Conservation (phyloP, 768 basidiomycete genomes). For the Neoboletus brunneissimus region DNA sequence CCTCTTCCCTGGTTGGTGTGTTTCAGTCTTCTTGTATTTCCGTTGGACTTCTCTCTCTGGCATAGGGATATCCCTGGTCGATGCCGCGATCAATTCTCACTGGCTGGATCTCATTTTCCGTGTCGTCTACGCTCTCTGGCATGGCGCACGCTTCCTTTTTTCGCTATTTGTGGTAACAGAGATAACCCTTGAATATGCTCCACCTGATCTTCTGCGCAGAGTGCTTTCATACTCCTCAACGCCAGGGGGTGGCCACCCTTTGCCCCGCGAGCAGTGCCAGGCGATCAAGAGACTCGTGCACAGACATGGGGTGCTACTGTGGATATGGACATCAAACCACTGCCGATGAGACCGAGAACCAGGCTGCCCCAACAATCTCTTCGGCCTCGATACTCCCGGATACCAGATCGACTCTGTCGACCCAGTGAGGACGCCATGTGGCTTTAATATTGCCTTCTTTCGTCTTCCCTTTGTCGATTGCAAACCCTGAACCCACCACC, state of each 20-base stretch:
- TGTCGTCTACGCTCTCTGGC: constrained; percentile 29
- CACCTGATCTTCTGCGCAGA: constrained; percentile 28
- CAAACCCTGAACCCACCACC: constrained; percentile 8
- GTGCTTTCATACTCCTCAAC: constrained; percentile 35
- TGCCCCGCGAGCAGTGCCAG: not conserved
- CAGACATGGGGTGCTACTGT: not conserved
- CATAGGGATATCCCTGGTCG: constrained; percentile 11
- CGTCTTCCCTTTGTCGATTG: not conserved
- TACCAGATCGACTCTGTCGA: constrained; percentile 46
- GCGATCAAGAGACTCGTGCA: not conserved
- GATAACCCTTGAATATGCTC: not conserved
- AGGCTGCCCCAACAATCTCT: constrained; percentile 7
- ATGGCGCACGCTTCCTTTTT: constrained; percentile 30
- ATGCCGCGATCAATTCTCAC: constrained; percentile 24
- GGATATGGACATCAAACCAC: constrained; percentile 9
- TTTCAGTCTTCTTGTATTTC: not conserved
- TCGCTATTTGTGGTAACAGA: constrained; percentile 44
- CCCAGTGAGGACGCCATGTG: constrained; percentile 15
- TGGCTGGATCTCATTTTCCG: constrained; percentile 26
- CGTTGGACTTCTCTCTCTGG: not conserved
- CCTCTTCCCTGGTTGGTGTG: constrained; percentile 25
- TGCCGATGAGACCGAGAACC: not conserved
- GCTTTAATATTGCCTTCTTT: constrained; percentile 8
- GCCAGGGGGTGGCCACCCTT: constrained; percentile 19
- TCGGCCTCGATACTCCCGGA: constrained; percentile 40